Evolutionary conservation across 2,329 filamentous ascomycete species (phyloP), one percentile per base, ranked within the genome.

Genomic region (Neofusicoccum laricinum): DNA sequence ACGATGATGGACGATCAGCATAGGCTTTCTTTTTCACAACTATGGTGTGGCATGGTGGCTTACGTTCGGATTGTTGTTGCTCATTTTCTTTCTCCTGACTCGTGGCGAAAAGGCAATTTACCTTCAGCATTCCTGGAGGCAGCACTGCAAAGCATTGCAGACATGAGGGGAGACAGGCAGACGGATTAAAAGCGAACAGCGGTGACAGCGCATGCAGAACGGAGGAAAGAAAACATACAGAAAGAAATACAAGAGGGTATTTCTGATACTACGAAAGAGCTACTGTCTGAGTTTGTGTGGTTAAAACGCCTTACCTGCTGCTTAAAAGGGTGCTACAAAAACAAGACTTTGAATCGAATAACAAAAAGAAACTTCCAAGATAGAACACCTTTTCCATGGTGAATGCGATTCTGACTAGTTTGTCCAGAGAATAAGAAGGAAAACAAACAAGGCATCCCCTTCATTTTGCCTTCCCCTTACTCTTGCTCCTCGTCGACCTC

Each of bases 401-500:
- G 19, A 25, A 50, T 49, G 34, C 19, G 8, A 36, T 21, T 25
- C 25, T 30, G 36, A 32, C 17, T 46, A 14, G n/a, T 46, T 46
- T 46, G 40, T 46, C 30, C 40, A 17, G 10, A 43, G 5, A 38
- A 51, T 34, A 36, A 46, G 17, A 7, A 15, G n/a, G 34, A 43
- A 21, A 34, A n/a, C 55, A 48, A 14, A 32, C 21, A 51, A 17
- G 17, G 10, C 38, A 14, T 10, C 14, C 10, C 50, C 38, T 50
- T 55, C 36, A 67, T 8, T 41, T 68, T 45, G 75, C 80, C 72
- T 75, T 79, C 17, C 75, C 75, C 64, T 75, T 77, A 11, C 73
- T 72, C 68, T 78, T 80, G 67, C 78, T 80, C 67, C 78, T 74
- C 32, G 78, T 80, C 12, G 75, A 76, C 19, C 68, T 73, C 36